Evolutionary conservation across 192 early-diverging fungal genomes (phyloP).

Genomic region (Backusella luteola): DNA sequence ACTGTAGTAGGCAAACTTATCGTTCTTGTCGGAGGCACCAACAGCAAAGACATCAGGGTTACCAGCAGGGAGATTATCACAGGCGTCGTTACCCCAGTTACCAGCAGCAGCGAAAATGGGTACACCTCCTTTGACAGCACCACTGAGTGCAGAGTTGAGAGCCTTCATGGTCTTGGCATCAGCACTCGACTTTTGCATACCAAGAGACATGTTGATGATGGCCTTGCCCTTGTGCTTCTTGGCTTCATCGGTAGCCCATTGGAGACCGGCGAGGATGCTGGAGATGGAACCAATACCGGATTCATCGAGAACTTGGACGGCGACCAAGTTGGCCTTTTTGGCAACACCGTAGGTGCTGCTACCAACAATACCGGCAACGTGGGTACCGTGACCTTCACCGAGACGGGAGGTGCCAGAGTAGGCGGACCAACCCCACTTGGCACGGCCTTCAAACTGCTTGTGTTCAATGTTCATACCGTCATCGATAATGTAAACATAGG

Average conservation of each 20-base stretch:
- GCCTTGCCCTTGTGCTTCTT: constrained; percentile 34
- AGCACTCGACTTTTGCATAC: constrained; percentile 41
- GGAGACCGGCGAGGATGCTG: constrained; percentile 42
- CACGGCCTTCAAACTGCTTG: constrained; percentile 74
- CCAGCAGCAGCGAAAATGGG: constrained; percentile 79
- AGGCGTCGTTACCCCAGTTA: constrained; percentile 65
- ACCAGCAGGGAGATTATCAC: constrained; percentile 59
- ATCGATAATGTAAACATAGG: constrained; percentile 63
- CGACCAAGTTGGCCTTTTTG: constrained; percentile 64
- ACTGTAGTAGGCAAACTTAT: constrained; percentile 78
- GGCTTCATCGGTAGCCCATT: constrained; percentile 32
- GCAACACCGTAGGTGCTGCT: constrained; percentile 67
- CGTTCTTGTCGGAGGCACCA: constrained; percentile 77
- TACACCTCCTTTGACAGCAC: constrained; percentile 56
- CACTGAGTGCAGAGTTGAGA: constrained; percentile 59
- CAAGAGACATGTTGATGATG: constrained; percentile 78
- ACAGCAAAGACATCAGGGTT: constrained; percentile 74
- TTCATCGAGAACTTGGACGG: constrained; percentile 67
- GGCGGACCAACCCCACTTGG: constrained; percentile 48
- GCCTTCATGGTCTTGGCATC: constrained; percentile 48
- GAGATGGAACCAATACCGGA: constrained; percentile 56
- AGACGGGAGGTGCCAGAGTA: not conserved
- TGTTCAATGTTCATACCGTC: constrained; percentile 58
- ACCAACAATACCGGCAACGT: constrained; percentile 68
- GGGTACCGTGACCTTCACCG: constrained; percentile 57